Percentiles rank a stretch among this genome's conserved stretches.
Evolutionary conservation across 345 rosid species (phyloP).

Genomic region (Raphanus sativus): DNA sequence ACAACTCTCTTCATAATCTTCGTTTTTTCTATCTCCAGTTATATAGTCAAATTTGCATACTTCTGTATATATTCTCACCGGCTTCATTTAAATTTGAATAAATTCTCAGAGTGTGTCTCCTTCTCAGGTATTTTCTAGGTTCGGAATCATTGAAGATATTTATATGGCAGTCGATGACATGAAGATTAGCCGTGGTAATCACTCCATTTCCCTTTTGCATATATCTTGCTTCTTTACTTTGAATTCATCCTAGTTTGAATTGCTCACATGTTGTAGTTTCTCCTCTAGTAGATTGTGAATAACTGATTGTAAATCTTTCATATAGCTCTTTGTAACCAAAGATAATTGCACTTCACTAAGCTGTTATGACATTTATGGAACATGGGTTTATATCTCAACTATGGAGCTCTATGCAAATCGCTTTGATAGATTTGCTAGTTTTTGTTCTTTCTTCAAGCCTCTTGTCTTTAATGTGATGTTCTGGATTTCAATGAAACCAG

Average conservation of each 20-base stretch:
- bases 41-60: too few relatives aligned
- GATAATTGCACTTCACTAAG: too few relatives aligned
- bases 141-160: slow-evolving; percentile 68
- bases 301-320: too few relatives aligned
- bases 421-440: not conserved
- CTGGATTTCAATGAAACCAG: not conserved
- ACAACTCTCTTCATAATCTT: too few relatives aligned
- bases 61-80: too few relatives aligned
- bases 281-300: too few relatives aligned
- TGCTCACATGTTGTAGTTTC: slow-evolving; percentile 14
- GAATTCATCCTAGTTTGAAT: not conserved
- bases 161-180: slow-evolving; percentile 64
- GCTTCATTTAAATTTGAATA: too few relatives aligned
- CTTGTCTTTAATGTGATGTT: not conserved
- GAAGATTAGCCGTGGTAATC: slow-evolving; percentile 66
- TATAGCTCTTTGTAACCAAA: too few relatives aligned
- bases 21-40: too few relatives aligned
- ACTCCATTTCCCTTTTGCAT: too few relatives aligned
- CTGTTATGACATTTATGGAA: too few relatives aligned
- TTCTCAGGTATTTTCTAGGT: slow-evolving; percentile 71
- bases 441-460: not conserved
- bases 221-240: too few relatives aligned
- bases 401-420: not conserved
- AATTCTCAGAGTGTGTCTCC: not conserved
- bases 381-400: not conserved